phyloP scores from a whole-genome alignment of 23 red algal species.

The Chondrus crispus region DNA sequence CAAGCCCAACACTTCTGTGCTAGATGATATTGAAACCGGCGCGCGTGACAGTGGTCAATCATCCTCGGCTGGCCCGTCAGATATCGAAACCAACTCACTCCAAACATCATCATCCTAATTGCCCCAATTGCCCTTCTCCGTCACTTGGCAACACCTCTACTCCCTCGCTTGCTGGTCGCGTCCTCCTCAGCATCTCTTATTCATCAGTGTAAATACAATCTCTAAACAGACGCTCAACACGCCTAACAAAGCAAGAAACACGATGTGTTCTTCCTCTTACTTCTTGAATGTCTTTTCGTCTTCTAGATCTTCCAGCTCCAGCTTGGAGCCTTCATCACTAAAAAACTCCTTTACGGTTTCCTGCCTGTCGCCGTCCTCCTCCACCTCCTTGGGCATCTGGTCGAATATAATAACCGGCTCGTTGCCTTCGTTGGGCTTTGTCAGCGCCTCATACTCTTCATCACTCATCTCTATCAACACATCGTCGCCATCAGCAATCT shows the following conservation, averaged over 20 bases:
- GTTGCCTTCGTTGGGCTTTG: neutral
- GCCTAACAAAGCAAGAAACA: too few species aligned
- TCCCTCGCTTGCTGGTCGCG: too few species aligned
- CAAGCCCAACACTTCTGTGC: neutral
- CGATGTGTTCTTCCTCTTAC: neutral
- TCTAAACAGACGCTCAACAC: too few species aligned
- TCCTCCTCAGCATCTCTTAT: too few species aligned
- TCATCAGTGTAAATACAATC: too few species aligned
- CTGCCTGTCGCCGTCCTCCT: neutral
- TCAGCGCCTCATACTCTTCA: slow-evolving; percentile 11
- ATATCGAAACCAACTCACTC: neutral
- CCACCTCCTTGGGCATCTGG: neutral
- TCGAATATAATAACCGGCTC: neutral
- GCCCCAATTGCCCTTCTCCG: neutral
- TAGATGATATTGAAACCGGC: neutral
- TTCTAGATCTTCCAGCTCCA: neutral
- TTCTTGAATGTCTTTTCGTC: neutral
- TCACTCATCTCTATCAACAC: slow-evolving; percentile 20
- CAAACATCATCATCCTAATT: neutral
- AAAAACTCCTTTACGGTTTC: slow-evolving; percentile 31
- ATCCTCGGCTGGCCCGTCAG: neutral
- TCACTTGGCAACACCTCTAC: too few species aligned
- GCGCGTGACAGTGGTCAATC: neutral
- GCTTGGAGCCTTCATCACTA: neutral
- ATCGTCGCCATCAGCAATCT: neutral